Conservation (phyloP, 1,139 yeast species). For the Lodderomyces oxycetoniae region DNA sequence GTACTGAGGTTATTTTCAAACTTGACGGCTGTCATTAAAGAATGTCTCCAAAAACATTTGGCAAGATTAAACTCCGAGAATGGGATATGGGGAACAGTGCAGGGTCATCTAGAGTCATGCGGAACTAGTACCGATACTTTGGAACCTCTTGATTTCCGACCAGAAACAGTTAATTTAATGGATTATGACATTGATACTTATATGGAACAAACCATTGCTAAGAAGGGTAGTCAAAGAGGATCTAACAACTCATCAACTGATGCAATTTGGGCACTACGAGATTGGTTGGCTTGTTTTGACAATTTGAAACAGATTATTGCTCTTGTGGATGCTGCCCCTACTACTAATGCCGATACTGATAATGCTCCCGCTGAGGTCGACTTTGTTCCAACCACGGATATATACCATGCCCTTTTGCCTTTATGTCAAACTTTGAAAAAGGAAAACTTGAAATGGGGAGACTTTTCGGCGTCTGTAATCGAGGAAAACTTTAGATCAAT, state of each 20-base stretch:
- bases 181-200: constrained; percentile 27
- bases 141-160: no score
- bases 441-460: constrained; percentile 14
- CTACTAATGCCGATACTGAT: no score
- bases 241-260: constrained; percentile 10
- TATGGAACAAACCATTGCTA: constrained; percentile 8
- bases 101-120: neutral
- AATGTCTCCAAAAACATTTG: no score
- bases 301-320: constrained; percentile 9
- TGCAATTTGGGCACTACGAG: constrained; percentile 11
- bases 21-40: no score
- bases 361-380: neutral
- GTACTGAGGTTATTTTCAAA: no score
- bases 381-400: constrained; percentile 7
- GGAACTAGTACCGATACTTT: no score
- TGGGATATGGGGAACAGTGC: constrained; percentile 6
- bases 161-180: constrained; percentile 21
- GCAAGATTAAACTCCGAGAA: neutral
- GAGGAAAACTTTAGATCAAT: constrained; percentile 13
- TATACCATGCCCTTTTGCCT: constrained; percentile 14
- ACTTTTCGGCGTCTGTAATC: constrained; percentile 13
- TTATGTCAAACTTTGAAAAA: constrained; percentile 5
- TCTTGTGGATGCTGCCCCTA: no score
- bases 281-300: constrained; percentile 23
- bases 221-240: neutral